These are phyloP conservation scores for Quercus mongolica DNA, from an alignment of 306 rosid genomes.

Conservation along the genomic window DNA sequence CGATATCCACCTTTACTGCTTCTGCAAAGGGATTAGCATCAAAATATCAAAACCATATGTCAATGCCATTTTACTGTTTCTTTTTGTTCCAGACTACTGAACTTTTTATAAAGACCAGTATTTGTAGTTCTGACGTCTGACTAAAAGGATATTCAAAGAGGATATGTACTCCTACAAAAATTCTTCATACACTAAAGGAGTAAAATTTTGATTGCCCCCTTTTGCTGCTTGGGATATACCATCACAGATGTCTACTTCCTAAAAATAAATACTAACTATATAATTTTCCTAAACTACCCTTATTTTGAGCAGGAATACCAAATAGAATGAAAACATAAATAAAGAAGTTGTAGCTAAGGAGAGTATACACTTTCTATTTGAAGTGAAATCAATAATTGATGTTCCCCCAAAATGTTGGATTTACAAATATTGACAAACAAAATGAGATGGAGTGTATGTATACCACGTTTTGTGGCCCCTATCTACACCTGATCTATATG, in stretches of 20 bases:
- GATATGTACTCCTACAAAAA: not conserved
- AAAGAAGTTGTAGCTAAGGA: not conserved
- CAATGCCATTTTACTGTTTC: not conserved
- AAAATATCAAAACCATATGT: not conserved
- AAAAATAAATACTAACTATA: not conserved
- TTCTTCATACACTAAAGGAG: not conserved
- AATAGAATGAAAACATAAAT: not conserved
- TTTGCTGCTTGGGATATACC: not conserved
- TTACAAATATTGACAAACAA: not conserved
- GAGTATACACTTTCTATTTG: not conserved
- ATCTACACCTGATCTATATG: not conserved
- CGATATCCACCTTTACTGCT: constrained; percentile 76
- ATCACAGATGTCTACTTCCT: not conserved
- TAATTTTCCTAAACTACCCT: not conserved
- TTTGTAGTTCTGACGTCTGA: not conserved
- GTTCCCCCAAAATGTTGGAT: not conserved
- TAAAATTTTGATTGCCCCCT: not conserved
- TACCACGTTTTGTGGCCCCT: not conserved
- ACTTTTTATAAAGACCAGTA: too few species aligned
- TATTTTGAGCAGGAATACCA: not conserved
- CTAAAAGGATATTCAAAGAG: not conserved
- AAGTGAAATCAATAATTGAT: not conserved
- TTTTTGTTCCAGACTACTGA: not conserved
- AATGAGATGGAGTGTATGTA: not conserved
- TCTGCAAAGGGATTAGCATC: constrained; percentile 54